A percentile compares a stretch with the other conserved stretches of the same genome.
phyloP scores from a whole-genome alignment of 169 alveolate genomes.

The Plasmodium fragile region DNA sequence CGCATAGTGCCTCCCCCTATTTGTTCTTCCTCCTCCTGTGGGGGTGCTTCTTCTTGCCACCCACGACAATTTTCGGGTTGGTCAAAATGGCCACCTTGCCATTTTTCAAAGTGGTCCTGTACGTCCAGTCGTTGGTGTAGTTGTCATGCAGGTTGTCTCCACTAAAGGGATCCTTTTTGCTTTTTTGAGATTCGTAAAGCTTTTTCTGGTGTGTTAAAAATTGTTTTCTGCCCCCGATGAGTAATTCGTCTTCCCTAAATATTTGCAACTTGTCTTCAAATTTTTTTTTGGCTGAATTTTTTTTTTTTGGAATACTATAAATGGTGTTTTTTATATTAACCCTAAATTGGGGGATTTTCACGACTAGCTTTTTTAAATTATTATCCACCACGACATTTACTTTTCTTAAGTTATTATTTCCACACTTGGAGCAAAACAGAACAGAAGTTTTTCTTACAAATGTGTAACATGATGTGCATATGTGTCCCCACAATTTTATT shows the following conservation, averaged over 20 bases:
- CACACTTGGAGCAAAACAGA: constrained; percentile 92
- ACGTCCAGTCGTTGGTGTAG: constrained; percentile 31
- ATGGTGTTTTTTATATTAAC: constrained; percentile 83
- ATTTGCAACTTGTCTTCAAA: constrained; percentile 77
- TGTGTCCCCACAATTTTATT: constrained; percentile 91
- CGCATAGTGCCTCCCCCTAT: neutral
- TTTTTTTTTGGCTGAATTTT: constrained; percentile 79
- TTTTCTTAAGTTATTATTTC: constrained; percentile 90
- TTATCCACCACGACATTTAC: constrained; percentile 86
- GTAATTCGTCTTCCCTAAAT: constrained; percentile 87
- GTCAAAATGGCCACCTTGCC: constrained; percentile 56
- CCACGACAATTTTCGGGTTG: constrained; percentile 70
- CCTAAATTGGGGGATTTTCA: constrained; percentile 60
- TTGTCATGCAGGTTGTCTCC: constrained; percentile 27
- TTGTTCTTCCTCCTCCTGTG: constrained; percentile 38
- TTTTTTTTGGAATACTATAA: constrained; percentile 85
- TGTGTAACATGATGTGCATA: constrained; percentile 86
- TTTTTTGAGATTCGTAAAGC: constrained; percentile 59
- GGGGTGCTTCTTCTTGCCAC: constrained; percentile 25
- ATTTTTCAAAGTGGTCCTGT: constrained; percentile 60
- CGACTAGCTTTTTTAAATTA: constrained; percentile 77
- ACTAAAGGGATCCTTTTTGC: constrained; percentile 48
- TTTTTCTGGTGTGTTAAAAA: constrained; percentile 76
- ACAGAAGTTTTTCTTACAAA: constrained; percentile 78
- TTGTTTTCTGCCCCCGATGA: constrained; percentile 83